A percentile compares a stretch with the other conserved stretches of the same genome.
phyloP scores from a whole-genome alignment of 176 grass and related monocot genomes.

The Typha latifolia region DNA sequence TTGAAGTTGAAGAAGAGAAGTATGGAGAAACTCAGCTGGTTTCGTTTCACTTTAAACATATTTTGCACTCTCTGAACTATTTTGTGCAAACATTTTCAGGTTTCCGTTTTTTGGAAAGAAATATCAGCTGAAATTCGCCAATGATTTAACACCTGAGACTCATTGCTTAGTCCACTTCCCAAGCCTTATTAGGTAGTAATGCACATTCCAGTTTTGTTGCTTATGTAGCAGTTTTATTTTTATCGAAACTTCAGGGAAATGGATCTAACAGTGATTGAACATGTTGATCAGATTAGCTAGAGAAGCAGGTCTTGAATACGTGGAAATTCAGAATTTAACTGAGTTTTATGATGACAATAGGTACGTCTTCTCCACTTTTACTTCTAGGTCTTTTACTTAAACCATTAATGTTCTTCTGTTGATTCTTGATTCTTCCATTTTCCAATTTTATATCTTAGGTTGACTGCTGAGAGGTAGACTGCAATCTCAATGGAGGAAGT shows the following conservation, averaged over 20 bases:
- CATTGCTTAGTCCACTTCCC: slow-evolving; percentile 93
- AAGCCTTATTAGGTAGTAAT: slow-evolving; percentile 65
- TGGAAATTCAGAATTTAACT: slow-evolving; percentile 90
- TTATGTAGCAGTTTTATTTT: not conserved
- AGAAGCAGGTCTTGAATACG: slow-evolving; percentile 81
- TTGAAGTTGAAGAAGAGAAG: slow-evolving; percentile 99
- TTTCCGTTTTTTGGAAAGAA: slow-evolving; percentile 90
- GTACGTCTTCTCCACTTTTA: slow-evolving; percentile 21
- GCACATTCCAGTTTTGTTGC: slow-evolving; percentile 7
- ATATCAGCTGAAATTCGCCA: slow-evolving; percentile 86
- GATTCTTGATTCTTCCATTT: slow-evolving; percentile 1
- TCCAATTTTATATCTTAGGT: not conserved
- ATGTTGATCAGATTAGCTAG: slow-evolving; percentile 72
- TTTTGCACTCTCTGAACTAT: not conserved
- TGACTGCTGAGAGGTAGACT: too few species aligned
- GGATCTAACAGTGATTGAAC: slow-evolving; percentile 21
- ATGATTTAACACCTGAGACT: slow-evolving; percentile 50
- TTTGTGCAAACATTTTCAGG: slow-evolving; percentile 32
- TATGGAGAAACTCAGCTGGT: slow-evolving; percentile 18
- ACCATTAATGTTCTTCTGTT: not conserved
- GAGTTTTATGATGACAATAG: slow-evolving; percentile 99
- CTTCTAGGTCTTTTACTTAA: slow-evolving; percentile 1
- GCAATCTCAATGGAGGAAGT: too few species aligned
- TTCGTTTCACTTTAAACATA: not conserved
- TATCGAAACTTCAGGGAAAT: slow-evolving; percentile 7